Evolutionary conservation across 768 basidiomycete genomes (phyloP).

Genomic region (Omphalotus guepiniiformis): DNA sequence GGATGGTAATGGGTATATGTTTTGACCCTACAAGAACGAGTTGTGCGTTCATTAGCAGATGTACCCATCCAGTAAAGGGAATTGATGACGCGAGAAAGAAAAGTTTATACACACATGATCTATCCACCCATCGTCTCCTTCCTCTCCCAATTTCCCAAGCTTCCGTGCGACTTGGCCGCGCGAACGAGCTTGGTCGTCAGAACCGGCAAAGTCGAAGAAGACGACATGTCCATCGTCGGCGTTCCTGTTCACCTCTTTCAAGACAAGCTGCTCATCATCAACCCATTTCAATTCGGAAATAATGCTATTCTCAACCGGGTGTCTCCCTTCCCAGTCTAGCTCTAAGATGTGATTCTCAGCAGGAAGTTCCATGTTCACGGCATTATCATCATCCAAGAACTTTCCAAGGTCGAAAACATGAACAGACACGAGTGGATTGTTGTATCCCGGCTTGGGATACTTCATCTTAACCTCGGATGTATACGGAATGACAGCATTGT

Average conservation of each 20-base stretch:
- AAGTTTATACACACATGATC: slow-evolving; percentile 61
- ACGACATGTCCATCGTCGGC: slow-evolving; percentile 79
- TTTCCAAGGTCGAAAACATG: slow-evolving; percentile 75
- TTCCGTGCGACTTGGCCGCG: slow-evolving; percentile 62
- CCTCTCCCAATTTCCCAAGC: slow-evolving; percentile 78
- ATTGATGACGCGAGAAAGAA: background rate
- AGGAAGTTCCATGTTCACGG: slow-evolving; percentile 22
- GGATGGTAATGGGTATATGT: slow-evolving; percentile 52
- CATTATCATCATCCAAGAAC: slow-evolving; percentile 35
- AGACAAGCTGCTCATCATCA: slow-evolving; percentile 61
- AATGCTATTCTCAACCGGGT: slow-evolving; percentile 58
- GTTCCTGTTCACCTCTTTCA: slow-evolving; percentile 86
- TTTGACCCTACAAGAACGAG: slow-evolving; percentile 45
- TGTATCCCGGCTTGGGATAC: slow-evolving; percentile 88
- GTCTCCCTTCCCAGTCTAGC: slow-evolving; percentile 63
- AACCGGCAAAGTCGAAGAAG: slow-evolving; percentile 54
- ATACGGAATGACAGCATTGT: slow-evolving; percentile 73
- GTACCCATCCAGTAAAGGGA: background rate
- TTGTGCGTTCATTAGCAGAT: slow-evolving; percentile 9
- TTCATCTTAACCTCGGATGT: slow-evolving; percentile 64
- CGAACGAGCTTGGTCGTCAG: slow-evolving; percentile 23
- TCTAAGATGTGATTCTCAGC: slow-evolving; percentile 45
- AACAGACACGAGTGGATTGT: slow-evolving; percentile 81
- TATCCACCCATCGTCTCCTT: slow-evolving; percentile 94
- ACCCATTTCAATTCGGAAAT: slow-evolving; percentile 88